Evolutionary conservation across 2,329 filamentous ascomycete species (phyloP).

Genomic region (Botrytis fabae): DNA sequence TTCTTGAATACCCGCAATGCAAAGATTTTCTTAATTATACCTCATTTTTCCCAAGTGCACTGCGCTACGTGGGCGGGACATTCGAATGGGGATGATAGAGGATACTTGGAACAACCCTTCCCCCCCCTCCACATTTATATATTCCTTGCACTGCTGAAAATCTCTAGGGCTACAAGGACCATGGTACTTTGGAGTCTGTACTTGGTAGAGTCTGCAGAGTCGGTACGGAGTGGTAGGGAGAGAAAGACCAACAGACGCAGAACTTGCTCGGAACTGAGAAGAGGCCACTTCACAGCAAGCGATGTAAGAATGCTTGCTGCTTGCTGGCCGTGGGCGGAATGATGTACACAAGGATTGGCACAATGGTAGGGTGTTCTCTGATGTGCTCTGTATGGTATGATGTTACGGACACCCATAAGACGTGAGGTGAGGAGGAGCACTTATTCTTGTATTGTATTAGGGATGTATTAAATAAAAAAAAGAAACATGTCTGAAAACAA

Average conservation of each 20-base stretch:
- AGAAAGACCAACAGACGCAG: not conserved
- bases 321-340: not conserved
- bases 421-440: not conserved
- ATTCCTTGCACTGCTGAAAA: slow-evolving; percentile 15
- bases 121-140: not conserved
- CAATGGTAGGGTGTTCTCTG: not conserved
- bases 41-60: not conserved
- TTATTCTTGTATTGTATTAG: not conserved
- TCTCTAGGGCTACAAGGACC: not conserved
- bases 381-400: not conserved
- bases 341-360: slow-evolving; percentile 8
- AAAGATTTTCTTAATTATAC: not conserved
- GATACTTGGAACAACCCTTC: not conserved
- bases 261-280: not conserved
- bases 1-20: not conserved
- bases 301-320: not conserved
- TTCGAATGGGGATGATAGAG: not conserved
- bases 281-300: slow-evolving; percentile 3
- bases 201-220: not conserved
- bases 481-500: slow-evolving; percentile 14
- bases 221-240: not conserved
- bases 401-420: not conserved
- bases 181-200: not conserved
- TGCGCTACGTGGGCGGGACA: not conserved
- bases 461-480: not conserved